phyloP scores from a whole-genome alignment of 75 land plant genomes.

The Pseudotsuga menziesii region DNA sequence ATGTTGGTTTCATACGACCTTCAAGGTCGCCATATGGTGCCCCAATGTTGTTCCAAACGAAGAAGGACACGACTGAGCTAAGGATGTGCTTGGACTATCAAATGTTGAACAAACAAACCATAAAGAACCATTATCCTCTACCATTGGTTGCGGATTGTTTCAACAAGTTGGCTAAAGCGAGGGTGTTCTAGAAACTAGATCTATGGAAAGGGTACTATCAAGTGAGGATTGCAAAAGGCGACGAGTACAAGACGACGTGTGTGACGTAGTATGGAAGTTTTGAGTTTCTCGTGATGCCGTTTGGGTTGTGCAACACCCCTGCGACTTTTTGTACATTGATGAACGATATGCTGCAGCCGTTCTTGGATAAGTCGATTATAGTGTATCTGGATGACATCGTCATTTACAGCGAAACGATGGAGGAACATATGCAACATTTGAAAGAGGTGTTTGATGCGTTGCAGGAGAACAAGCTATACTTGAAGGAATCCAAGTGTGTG shows the following conservation, averaged over 20 bases:
- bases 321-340: conserved; percentile 11
- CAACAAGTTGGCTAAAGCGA: too few relatives aligned
- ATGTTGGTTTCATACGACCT: too few relatives aligned
- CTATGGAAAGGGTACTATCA: conserved; percentile 15
- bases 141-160: too few relatives aligned
- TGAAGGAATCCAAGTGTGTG: too few relatives aligned
- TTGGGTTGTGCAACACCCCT: conserved; percentile 23
- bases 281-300: conserved; percentile 21
- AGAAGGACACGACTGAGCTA: too few relatives aligned
- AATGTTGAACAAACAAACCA: too few relatives aligned
- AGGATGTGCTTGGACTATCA: too few relatives aligned
- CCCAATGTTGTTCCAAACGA: too few relatives aligned
- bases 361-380: conserved; percentile 10
- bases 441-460: conserved; percentile 25
- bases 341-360: conserved; percentile 12
- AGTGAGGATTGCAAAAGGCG: background rate
- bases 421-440: conserved; percentile 5
- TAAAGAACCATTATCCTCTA: too few relatives aligned
- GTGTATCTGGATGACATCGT: conserved; percentile 25
- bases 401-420: background rate
- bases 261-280: conserved; percentile 9
- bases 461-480: too few relatives aligned
- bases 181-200: conserved; percentile 16
- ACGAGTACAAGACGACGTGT: conserved; percentile 11
- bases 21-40: too few relatives aligned